Evolutionary conservation across 2,329 filamentous ascomycete species (phyloP).

Genomic region (Colletotrichum noveboracense): DNA sequence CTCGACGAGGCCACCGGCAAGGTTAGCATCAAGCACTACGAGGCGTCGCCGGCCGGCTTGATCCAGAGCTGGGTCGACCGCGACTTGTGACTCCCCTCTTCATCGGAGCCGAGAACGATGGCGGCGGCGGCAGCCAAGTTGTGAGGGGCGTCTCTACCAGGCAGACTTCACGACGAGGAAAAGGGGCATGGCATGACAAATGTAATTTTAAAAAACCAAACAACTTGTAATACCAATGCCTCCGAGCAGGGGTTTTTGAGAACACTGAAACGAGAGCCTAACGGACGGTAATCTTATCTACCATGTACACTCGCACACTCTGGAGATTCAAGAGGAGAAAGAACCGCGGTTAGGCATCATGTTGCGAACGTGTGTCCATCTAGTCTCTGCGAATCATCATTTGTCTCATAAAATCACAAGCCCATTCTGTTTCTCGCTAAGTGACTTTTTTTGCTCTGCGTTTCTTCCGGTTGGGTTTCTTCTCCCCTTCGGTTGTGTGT

Average conservation of each 20-base stretch:
- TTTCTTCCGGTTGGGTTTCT: not conserved
- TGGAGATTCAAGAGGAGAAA: not conserved
- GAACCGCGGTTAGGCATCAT: not conserved
- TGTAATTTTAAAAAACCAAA: not conserved
- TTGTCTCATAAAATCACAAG: not conserved
- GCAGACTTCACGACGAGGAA: not conserved
- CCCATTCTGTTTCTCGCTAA: slow-evolving; percentile 14
- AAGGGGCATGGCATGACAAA: not conserved
- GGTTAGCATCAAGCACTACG: slow-evolving; percentile 85
- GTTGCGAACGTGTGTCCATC: not conserved
- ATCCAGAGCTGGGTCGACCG: slow-evolving; percentile 81
- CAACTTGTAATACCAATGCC: not conserved
- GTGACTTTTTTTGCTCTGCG: slow-evolving; percentile 3
- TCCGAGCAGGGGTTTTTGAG: not conserved
- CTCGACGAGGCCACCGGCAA: slow-evolving; percentile 71
- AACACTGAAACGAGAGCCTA: not conserved
- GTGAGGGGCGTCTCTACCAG: not conserved
- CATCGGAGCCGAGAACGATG: not conserved
- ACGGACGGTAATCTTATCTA: not conserved
- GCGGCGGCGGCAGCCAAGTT: not conserved
- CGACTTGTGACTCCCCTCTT: slow-evolving; percentile 28
- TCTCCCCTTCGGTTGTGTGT: not conserved
- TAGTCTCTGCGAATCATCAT: not conserved
- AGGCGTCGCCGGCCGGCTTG: slow-evolving; percentile 79
- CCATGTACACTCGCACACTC: not conserved